Evolutionary conservation across 352 stramenopile species (phyloP).

Genomic region (Thalassiosira hispida): DNA sequence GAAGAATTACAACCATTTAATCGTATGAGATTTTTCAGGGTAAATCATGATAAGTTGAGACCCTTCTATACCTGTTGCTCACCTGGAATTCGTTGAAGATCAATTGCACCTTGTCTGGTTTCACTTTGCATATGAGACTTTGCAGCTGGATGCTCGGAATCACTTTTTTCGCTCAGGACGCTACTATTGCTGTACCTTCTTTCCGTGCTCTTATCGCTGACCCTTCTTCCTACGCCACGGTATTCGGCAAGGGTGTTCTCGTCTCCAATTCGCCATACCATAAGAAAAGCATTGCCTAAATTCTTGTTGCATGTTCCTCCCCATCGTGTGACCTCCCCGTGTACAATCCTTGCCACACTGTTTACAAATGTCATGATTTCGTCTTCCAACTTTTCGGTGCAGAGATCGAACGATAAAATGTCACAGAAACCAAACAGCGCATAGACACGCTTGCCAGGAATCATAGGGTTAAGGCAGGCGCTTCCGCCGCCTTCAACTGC

Average conservation of each 20-base stretch:
- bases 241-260: slow-evolving; percentile 64
- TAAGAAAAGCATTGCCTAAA: slow-evolving; percentile 91
- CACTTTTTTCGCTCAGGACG: slow-evolving; percentile 28
- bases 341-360: slow-evolving; percentile 94
- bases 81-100: slow-evolving; percentile 62
- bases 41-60: neutral
- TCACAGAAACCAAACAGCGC: slow-evolving; percentile 95
- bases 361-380: slow-evolving; percentile 98
- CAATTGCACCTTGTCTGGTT: slow-evolving; percentile 31
- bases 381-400: slow-evolving; percentile 90
- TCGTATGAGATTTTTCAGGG: neutral
- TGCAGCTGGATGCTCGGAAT: slow-evolving; percentile 23
- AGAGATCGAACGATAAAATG: slow-evolving; percentile 96
- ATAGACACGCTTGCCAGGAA: slow-evolving; percentile 95
- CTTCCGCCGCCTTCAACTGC: slow-evolving; percentile 81
- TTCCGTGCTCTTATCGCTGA: slow-evolving; percentile 60
- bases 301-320: slow-evolving; percentile 87
- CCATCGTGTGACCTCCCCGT: slow-evolving; percentile 85
- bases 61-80: slow-evolving; percentile 13
- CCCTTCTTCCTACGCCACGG: slow-evolving; percentile 28
- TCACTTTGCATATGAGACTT: neutral
- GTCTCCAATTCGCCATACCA: slow-evolving; percentile 90
- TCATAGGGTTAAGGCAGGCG: slow-evolving; percentile 94
- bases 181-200: slow-evolving; percentile 80
- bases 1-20: slow-evolving; percentile 38